Evolutionary conservation across 192 early-diverging fungal genomes (phyloP).

Genomic region (Entomortierella beljakovae): DNA sequence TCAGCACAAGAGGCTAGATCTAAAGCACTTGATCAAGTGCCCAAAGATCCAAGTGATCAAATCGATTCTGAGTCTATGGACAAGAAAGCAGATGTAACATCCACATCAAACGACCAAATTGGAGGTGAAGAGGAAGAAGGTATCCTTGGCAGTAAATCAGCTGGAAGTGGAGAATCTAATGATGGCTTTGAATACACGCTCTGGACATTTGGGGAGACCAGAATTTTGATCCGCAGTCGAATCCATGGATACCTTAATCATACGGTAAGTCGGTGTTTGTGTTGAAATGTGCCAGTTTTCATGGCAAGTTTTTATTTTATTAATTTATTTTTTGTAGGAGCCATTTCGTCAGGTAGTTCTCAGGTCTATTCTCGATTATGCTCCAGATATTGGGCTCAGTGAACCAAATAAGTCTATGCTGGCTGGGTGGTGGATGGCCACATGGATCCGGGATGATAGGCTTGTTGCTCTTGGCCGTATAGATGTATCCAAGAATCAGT

Average conservation of each 20-base stretch:
- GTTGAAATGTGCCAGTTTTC: background rate
- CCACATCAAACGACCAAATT: background rate
- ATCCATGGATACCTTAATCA: constrained; percentile 38
- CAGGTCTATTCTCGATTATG: constrained; percentile 37
- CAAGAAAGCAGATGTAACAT: background rate
- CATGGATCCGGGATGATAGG: constrained; percentile 45
- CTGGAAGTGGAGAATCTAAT: background rate
- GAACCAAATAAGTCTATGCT: constrained; percentile 18
- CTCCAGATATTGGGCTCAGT: constrained; percentile 31
- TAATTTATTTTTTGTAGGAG: constrained; percentile 13
- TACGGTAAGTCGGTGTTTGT: constrained; percentile 9
- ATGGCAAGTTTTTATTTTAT: background rate
- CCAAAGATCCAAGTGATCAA: background rate
- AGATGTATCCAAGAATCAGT: constrained; percentile 45
- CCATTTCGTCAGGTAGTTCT: constrained; percentile 39
- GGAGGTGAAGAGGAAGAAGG: constrained; percentile 11
- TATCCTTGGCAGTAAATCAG: constrained; percentile 16
- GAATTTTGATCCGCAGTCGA: constrained; percentile 37
- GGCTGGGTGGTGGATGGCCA: constrained; percentile 52
- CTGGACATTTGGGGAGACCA: constrained; percentile 41
- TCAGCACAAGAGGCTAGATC: background rate
- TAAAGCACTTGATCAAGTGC: background rate
- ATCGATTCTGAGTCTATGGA: background rate
- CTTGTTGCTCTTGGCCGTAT: constrained; percentile 33
- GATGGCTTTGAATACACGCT: constrained; percentile 43